These are phyloP conservation scores for Gamsiella multidivaricata DNA, from an alignment of 192 early-diverging fungal species.

Conservation along the genomic window DNA sequence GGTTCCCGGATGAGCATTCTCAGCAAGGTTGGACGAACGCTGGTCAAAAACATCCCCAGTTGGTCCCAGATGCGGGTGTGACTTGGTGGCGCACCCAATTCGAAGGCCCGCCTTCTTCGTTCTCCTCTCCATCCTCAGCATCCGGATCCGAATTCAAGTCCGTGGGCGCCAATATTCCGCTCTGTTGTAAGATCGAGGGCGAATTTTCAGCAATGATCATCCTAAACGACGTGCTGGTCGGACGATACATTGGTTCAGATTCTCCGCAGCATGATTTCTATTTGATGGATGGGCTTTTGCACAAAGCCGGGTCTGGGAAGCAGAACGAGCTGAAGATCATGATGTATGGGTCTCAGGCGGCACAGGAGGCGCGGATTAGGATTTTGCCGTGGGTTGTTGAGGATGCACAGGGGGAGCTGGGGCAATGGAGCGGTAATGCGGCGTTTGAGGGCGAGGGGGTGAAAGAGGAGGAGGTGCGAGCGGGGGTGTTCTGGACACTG, in stretches of 20 bases:
- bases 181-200: constrained; percentile 75
- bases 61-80: constrained; percentile 30
- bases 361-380: background rate
- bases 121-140: constrained; percentile 10
- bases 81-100: constrained; percentile 57
- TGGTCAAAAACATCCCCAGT: constrained; percentile 20
- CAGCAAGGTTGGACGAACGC: constrained; percentile 56
- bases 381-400: constrained; percentile 42
- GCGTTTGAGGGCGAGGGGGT: constrained; percentile 12
- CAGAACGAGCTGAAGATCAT: constrained; percentile 59
- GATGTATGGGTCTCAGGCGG: constrained; percentile 47
- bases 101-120: constrained; percentile 41
- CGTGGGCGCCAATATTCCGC: constrained; percentile 57
- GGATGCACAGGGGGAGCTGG: constrained; percentile 37
- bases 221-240: constrained; percentile 75
- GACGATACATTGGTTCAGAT: constrained; percentile 77
- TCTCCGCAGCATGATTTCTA: constrained; percentile 77
- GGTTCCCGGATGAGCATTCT: constrained; percentile 77
- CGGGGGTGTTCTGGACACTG: constrained; percentile 39
- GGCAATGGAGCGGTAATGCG: constrained; percentile 40
- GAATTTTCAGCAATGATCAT: constrained; percentile 73
- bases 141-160: background rate
- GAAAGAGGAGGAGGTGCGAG: background rate
- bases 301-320: constrained; percentile 23
- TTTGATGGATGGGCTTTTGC: constrained; percentile 66